Percentiles rank a stretch among this genome's conserved stretches.
phyloP scores from a whole-genome alignment of 306 rosid genomes.

The Quercus aquifolioides region DNA sequence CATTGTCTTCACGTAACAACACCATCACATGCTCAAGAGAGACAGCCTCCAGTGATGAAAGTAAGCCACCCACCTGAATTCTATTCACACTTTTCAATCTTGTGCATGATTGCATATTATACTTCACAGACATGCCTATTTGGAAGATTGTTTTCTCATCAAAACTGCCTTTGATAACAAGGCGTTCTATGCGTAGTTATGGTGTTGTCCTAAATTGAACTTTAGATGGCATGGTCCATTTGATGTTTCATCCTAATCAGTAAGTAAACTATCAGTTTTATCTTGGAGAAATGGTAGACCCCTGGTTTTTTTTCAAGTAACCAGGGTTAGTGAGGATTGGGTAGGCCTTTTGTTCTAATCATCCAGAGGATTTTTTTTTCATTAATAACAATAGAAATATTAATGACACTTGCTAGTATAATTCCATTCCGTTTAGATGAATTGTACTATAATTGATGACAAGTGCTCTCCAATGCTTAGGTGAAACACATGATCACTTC shows the following conservation, averaged over 20 bases:
- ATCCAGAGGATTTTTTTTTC: no score
- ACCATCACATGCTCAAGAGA: constrained; percentile 39
- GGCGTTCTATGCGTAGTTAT: neutral
- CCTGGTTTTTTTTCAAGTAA: neutral
- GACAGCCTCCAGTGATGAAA: constrained; percentile 37
- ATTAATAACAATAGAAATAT: no score
- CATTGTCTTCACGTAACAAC: constrained; percentile 39
- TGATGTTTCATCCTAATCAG: neutral
- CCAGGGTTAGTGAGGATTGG: no score
- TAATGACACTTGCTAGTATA: no score
- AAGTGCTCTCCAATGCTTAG: neutral
- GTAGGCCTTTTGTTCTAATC: no score
- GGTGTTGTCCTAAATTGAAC: neutral
- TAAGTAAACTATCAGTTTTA: neutral
- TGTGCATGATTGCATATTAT: neutral
- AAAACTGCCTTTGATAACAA: neutral
- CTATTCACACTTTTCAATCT: neutral
- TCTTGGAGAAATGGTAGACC: neutral
- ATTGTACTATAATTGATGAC: neutral
- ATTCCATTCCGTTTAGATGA: no score
- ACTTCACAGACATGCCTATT: neutral
- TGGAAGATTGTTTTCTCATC: neutral
- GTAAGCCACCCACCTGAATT: constrained; percentile 35
- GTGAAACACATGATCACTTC: neutral
- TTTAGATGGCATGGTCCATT: neutral